Evolutionary conservation across 2,329 filamentous ascomycete genomes (phyloP).

Genomic region (Pseudopyricularia javanii): DNA sequence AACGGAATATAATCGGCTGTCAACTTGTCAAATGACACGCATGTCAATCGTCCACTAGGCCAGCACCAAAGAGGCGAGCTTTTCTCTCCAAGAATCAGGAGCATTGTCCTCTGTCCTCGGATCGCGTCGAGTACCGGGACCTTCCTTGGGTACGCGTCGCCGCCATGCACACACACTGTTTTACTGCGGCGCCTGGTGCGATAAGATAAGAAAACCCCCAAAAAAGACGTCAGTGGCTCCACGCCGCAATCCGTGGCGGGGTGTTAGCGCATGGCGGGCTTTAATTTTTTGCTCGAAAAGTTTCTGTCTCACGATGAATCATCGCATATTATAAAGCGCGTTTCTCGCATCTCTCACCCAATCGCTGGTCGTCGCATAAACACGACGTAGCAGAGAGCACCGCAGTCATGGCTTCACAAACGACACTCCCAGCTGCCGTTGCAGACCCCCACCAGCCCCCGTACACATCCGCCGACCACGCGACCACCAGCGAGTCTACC

Average conservation of each 20-base stretch:
- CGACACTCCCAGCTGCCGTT: neutral
- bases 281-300: neutral
- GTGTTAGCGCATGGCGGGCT: neutral
- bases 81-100: no score
- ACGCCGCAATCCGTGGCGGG: neutral
- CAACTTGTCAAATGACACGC: no score
- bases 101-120: no score
- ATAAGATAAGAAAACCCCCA: neutral
- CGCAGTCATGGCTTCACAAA: neutral
- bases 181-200: neutral
- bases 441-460: constrained; percentile 32
- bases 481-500: constrained; percentile 20
- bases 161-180: no score
- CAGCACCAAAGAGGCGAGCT: no score
- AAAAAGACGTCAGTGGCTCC: neutral
- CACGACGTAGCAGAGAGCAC: neutral
- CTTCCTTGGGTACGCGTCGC: no score
- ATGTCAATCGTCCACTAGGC: no score
- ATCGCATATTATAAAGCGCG: neutral
- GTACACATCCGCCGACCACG: constrained; percentile 28
- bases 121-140: no score
- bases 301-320: neutral
- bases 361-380: neutral
- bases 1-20: no score
- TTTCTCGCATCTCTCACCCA: neutral